Percentiles rank a stretch among this genome's conserved stretches.
These are phyloP conservation scores for Laburnicola sp. DNA, from an alignment of 2,329 filamentous ascomycete genomes.

Conservation along the genomic window DNA sequence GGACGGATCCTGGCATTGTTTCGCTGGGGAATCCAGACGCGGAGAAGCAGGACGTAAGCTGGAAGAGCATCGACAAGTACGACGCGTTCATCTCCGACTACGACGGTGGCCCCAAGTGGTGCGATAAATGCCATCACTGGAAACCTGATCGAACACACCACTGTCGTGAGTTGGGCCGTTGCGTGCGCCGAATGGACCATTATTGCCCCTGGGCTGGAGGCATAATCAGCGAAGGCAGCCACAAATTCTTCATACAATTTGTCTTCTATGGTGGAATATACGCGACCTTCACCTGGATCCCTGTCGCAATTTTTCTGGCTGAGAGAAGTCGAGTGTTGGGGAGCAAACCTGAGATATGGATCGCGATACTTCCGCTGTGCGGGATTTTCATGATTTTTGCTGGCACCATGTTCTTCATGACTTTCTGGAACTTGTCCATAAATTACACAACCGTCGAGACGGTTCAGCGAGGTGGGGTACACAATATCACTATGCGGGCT, in stretches of 20 bases:
- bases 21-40: slow-evolving; percentile 57
- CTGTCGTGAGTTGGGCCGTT: slow-evolving; percentile 77
- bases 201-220: slow-evolving; percentile 97
- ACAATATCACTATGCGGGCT: slow-evolving; percentile 71
- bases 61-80: slow-evolving; percentile 69
- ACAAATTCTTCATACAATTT: slow-evolving; percentile 93
- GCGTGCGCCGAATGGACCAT: slow-evolving; percentile 89
- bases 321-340: slow-evolving; percentile 49
- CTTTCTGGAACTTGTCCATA: slow-evolving; percentile 67
- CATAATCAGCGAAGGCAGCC: slow-evolving; percentile 79
- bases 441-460: slow-evolving; percentile 88
- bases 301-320: slow-evolving; percentile 65
- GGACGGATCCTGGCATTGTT: slow-evolving; percentile 72
- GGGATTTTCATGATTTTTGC: slow-evolving; percentile 81
- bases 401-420: slow-evolving; percentile 73
- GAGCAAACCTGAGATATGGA: slow-evolving; percentile 50
- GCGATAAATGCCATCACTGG: slow-evolving; percentile 78
- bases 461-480: slow-evolving; percentile 62
- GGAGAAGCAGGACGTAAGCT: slow-evolving; percentile 33
- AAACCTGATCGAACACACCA: slow-evolving; percentile 88
- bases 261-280: slow-evolving; percentile 71
- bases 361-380: slow-evolving; percentile 67
- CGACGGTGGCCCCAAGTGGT: slow-evolving; percentile 82
- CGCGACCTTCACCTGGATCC: slow-evolving; percentile 65
- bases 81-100: slow-evolving; percentile 82